Evolutionary conservation across 1,139 yeast genomes (phyloP).

Genomic region (Debaryomyces psychrophilus): DNA sequence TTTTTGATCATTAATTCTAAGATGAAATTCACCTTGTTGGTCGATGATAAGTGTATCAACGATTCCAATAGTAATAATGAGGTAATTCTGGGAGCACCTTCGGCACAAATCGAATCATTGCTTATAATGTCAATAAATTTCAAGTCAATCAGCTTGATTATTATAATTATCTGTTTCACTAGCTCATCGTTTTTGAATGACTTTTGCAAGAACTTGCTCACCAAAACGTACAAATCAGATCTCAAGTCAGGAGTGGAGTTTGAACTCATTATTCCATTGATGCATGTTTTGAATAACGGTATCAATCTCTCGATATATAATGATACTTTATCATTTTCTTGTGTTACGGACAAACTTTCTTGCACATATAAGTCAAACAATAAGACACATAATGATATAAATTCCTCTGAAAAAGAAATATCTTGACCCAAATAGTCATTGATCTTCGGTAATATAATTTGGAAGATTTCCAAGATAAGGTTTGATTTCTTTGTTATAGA

Average conservation of each 20-base stretch:
- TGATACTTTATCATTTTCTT: conserved; percentile 32
- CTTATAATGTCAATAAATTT: conserved; percentile 66
- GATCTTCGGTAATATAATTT: conserved; percentile 73
- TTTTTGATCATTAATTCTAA: conserved; percentile 63
- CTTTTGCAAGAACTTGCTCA: conserved; percentile 66
- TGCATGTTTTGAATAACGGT: conserved; percentile 71
- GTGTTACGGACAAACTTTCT: conserved; percentile 31
- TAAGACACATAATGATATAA: conserved; percentile 74
- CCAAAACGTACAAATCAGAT: conserved; percentile 75
- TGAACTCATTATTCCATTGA: conserved; percentile 72
- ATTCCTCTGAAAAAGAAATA: conserved; percentile 69
- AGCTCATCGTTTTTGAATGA: conserved; percentile 43
- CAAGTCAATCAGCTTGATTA: conserved; percentile 62
- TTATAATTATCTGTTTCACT: conserved; percentile 50
- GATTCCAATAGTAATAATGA: conserved; percentile 75
- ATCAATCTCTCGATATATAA: conserved; percentile 53
- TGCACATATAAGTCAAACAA: conserved; percentile 65
- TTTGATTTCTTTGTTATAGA: conserved; percentile 43
- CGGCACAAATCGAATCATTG: conserved; percentile 79
- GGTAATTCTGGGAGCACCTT: conserved; percentile 76
- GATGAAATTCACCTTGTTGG: conserved; percentile 54
- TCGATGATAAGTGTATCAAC: conserved; percentile 59
- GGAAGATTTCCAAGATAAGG: conserved; percentile 77
- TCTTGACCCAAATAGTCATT: conserved; percentile 73
- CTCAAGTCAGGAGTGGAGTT: conserved; percentile 69